These are phyloP conservation scores for Rhododendron simsii DNA, from an alignment of 148 eudicot genomes.

Conservation along the genomic window DNA sequence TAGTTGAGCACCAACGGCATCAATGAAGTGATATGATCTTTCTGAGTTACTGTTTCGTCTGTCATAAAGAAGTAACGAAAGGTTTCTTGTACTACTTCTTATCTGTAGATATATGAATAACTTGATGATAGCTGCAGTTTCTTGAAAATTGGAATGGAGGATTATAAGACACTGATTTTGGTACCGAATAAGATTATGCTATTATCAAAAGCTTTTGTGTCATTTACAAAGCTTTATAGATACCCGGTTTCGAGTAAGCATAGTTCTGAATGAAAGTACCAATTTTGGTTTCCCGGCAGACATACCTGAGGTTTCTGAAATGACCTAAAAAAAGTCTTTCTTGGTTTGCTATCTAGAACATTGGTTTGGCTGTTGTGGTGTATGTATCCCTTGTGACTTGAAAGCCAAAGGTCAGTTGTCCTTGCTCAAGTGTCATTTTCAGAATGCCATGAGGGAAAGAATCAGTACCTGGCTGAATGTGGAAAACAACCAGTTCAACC, in stretches of 20 bases:
- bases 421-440: neutral
- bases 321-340: neutral
- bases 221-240: neutral
- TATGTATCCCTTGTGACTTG: neutral
- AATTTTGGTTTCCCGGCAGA: neutral
- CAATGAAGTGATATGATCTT: neutral
- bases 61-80: neutral
- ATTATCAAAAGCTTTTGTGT: neutral
- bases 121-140: neutral
- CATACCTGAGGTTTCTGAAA: no score
- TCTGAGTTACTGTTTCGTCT: neutral
- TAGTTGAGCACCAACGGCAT: neutral
- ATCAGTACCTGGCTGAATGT: neutral
- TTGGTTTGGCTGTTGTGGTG: no score
- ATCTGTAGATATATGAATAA: neutral
- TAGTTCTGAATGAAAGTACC: neutral
- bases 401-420: neutral
- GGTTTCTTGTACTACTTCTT: neutral
- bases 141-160: neutral
- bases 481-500: no score
- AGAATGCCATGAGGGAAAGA: neutral
- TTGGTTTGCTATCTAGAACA: no score
- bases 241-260: neutral
- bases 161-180: neutral
- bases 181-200: no score